Evolutionary conservation across 192 early-diverging fungal genomes (phyloP), one percentile per base, ranked within the genome.

Genomic region (Backusella parvicylindrica): DNA sequence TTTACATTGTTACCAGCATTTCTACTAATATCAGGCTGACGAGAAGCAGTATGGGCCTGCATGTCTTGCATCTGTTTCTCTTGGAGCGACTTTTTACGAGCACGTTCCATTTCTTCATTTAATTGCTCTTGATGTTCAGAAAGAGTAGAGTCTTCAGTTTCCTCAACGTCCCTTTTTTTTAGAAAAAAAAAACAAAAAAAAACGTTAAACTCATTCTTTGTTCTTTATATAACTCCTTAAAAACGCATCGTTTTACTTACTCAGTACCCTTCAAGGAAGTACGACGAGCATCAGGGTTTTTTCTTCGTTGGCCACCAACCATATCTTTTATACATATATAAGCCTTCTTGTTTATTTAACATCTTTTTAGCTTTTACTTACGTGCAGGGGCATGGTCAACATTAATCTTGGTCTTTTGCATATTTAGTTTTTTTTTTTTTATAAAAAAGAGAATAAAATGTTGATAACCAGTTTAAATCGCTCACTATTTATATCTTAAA

Each of bases 1-100:
- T 70, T 41, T 6, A 70, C 68, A 30, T 70, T 23, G 6, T 38
- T 28, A 7, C 68, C 68, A 70, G 68, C 68, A 47, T 70, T 70
- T 38, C 40, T 41, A 41, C 15, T 41, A 15, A 70, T 43, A 18
- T 70, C 68, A 18, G 68, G 40, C 30, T 70, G 68, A 47, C 68
- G 68, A 31, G 40, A 47, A 47, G 68, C 68, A 43, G 37, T 70
- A 18, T 43, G 68, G 6, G 37, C 38, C 16, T 43, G 38, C 68
- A 70, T 70, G 16, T 70, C 68, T 47, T 70, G 41, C 43, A 21
- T 4, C 8, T 70, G 68, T 26, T 38, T 70, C 37, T 70, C 68
- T 70, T 70, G 40, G 26, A 47, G 37, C 0, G 37, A 15, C 26
- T 41, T 35, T 70, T 28, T 26, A 47, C 40, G 40, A n/a, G 23